These are phyloP conservation scores for Prunus mume DNA, from an alignment of 306 rosid species.

Conservation along the genomic window DNA sequence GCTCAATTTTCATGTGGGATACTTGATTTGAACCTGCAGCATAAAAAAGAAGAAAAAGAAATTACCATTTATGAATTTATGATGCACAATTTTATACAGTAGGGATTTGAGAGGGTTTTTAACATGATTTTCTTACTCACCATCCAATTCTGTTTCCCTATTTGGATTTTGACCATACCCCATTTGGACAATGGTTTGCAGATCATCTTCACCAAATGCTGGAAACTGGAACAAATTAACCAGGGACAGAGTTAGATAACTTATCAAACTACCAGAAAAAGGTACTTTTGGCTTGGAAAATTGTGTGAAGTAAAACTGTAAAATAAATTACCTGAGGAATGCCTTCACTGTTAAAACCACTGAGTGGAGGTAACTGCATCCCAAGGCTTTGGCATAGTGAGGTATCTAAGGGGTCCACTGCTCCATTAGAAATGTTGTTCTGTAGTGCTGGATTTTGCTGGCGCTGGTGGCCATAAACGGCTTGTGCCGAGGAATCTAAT, in stretches of 20 bases:
- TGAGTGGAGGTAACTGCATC: constrained; percentile 57
- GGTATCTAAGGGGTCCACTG: constrained; percentile 64
- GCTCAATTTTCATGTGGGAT: constrained; percentile 74
- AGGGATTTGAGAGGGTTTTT: constrained; percentile 11
- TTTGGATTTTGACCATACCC: constrained; percentile 63
- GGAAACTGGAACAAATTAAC: constrained; percentile 46
- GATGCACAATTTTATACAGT: constrained; percentile 26
- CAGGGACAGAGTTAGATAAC: constrained; percentile 1
- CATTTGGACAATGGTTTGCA: constrained; percentile 86
- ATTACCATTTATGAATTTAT: constrained; percentile 3
- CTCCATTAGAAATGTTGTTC: constrained; percentile 47
- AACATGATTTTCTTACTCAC: constrained; percentile 28
- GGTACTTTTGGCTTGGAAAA: background rate
- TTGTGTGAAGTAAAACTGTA: background rate
- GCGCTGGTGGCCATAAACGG: constrained; percentile 59
- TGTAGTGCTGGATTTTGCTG: constrained; percentile 54
- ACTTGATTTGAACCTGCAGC: constrained; percentile 70
- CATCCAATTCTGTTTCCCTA: constrained; percentile 50
- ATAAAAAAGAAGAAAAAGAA: background rate
- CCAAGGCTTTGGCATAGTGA: constrained; percentile 53
- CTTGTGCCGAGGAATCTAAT: constrained; percentile 66
- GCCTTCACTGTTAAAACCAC: constrained; percentile 29
- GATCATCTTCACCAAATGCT: constrained; percentile 74
- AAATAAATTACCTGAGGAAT: constrained; percentile 56
- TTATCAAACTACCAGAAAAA: background rate